Evolutionary conservation across 129 eudicot genomes (phyloP), one percentile per base, ranked within the genome.

Genomic region (Flaveria linearis): DNA sequence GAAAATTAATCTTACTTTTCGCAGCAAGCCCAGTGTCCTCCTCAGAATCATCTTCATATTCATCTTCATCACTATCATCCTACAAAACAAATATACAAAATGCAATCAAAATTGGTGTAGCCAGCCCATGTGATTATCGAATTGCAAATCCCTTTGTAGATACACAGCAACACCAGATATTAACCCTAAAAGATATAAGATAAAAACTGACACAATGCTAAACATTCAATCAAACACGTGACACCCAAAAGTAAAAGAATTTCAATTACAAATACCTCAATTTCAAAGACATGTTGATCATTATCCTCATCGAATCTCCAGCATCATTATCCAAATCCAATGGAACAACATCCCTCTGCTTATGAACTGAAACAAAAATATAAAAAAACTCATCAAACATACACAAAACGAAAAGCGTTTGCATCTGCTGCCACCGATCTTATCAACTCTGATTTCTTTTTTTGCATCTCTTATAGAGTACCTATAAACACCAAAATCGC

Each of bases 261-360:
- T n/a, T n/a, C n/a, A n/a, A 11, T 49, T 1, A 30, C 61, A 23
- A 55, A 45, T 51, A 90, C 97, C 97, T 93, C 73, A 15, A 90
- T 76, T 80, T 85, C 84, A 17, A 88, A 85, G 22, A 93, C 96
- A 10, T 92, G 92, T 16, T 79, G 85, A 73, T 88, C 98, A 60
- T 82, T 75, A 79, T 92, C 96, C 36, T 90, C 92, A 71, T 90
- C 96, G 8, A 86, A 18, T 80, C 92, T 9, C 50, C 92, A 9
- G 28, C 52, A 79, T 94, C 97, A 56, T 85, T 85, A 65, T 82
- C 81, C 33, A 94, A 52, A 67, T 94, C 82, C 63, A 94, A 76
- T 9, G 98, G 98, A 39, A 94, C 80, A 14, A 87, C 66, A 76
- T 94, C 98, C 79, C 96, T 91, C 78, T 91, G 88, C 88, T 87